Evolutionary conservation across 768 basidiomycete genomes (phyloP).

Genomic region (Glaciozyma antarctica): DNA sequence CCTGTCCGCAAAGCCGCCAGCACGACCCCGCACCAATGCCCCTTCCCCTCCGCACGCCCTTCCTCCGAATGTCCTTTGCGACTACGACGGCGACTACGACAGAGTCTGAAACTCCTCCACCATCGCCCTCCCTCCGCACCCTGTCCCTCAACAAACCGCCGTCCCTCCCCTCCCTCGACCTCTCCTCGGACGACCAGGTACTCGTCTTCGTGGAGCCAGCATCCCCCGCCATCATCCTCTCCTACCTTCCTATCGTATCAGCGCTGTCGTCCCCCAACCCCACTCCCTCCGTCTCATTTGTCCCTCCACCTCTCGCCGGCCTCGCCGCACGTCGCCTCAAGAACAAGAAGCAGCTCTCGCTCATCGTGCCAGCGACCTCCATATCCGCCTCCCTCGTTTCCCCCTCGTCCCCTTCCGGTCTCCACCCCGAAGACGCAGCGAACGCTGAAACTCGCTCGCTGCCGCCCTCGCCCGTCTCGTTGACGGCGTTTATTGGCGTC

Average conservation of each 20-base stretch:
- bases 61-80: no score
- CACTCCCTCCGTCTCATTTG: not conserved
- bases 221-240: conserved; percentile 9
- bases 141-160: not conserved
- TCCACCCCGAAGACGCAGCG: not conserved
- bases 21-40: no score
- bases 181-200: not conserved
- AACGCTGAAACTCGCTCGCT: conserved; percentile 32
- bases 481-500: conserved; percentile 27
- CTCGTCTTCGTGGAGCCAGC: conserved; percentile 15
- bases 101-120: no score
- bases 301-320: conserved; percentile 1
- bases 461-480: conserved; percentile 31
- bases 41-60: no score
- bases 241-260: not conserved
- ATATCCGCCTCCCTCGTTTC: conserved; percentile 9
- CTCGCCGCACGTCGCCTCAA: conserved; percentile 23
- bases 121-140: not conserved
- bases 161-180: not conserved
- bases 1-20: no score
- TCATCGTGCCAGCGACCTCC: conserved; percentile 23
- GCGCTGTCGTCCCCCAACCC: not conserved
- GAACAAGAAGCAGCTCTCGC: conserved; percentile 35
- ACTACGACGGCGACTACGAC: no score
- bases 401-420: conserved; percentile 11